Conservation (phyloP, 2,329 filamentous ascomycete species). For the Colletotrichum lindemuthianum region DNA sequence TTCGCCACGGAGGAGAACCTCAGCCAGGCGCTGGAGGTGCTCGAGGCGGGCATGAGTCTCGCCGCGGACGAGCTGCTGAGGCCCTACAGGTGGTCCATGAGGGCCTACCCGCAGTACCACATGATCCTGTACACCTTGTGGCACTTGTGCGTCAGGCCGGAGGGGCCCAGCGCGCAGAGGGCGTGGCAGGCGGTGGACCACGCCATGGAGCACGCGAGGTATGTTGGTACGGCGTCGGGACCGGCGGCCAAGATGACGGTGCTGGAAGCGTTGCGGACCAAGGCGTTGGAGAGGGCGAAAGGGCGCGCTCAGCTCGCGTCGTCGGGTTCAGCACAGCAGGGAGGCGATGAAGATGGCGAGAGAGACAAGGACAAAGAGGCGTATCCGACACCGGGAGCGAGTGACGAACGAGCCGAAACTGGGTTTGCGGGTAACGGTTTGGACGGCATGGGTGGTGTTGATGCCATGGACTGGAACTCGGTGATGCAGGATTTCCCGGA, state of each 20-base stretch:
- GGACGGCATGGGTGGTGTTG: conserved; percentile 1
- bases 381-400: conserved; percentile 3
- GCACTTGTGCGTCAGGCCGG: conserved; percentile 52
- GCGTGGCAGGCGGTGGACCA: conserved; percentile 45
- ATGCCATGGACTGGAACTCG: conserved; percentile 39
- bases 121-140: conserved; percentile 55
- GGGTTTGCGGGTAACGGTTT: not conserved
- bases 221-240: conserved; percentile 32
- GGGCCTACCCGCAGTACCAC: conserved; percentile 55
- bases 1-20: conserved; percentile 47
- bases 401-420: conserved; percentile 7
- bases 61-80: conserved; percentile 49
- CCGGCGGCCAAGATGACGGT: conserved; percentile 44
- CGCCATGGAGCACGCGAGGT: conserved; percentile 20
- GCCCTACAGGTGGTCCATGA: conserved; percentile 49
- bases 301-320: not conserved
- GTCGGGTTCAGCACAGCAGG: not conserved
- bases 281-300: conserved; percentile 41
- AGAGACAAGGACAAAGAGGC: conserved; percentile 6
- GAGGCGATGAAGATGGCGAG: not conserved
- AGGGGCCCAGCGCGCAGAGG: conserved; percentile 41
- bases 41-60: conserved; percentile 46
- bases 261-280: conserved; percentile 43
- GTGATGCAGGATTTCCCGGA: conserved; percentile 29
- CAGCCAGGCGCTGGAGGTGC: conserved; percentile 43